These are phyloP conservation scores for Fonsecaea monophora DNA, from an alignment of 2,329 filamentous ascomycete species.

Conservation along the genomic window DNA sequence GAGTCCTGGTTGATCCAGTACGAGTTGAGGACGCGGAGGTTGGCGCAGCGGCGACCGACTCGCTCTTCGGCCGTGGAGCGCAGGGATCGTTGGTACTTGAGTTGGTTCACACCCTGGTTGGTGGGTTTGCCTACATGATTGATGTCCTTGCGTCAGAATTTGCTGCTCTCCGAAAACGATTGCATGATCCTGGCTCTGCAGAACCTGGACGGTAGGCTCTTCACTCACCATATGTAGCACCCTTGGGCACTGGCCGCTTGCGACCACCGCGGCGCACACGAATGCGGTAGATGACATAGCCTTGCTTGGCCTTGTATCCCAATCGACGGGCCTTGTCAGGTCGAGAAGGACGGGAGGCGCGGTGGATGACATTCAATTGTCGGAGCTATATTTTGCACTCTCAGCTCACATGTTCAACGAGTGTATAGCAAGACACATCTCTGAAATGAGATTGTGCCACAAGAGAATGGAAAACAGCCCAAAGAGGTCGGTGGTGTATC, in stretches of 20 bases:
- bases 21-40: conserved; percentile 98
- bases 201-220: neutral
- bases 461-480: neutral
- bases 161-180: no score
- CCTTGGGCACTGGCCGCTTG: conserved; percentile 95
- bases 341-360: conserved; percentile 95
- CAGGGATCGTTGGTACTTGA: conserved; percentile 99
- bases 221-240: conserved; percentile 93
- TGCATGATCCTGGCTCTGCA: no score
- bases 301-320: conserved; percentile 99
- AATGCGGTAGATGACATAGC: conserved; percentile 99
- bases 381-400: conserved; percentile 99
- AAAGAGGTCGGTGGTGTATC: conserved; percentile 28
- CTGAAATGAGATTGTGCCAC: conserved; percentile 38
- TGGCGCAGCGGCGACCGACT: conserved; percentile 98
- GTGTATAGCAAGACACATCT: conserved; percentile 80
- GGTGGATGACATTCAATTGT: conserved; percentile 99
- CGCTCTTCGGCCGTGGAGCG: conserved; percentile 98
- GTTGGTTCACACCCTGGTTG: conserved; percentile 99
- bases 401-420: conserved; percentile 98
- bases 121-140: conserved; percentile 86
- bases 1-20: conserved; percentile 99
- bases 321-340: conserved; percentile 99
- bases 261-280: conserved; percentile 98
- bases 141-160: neutral